phyloP scores from a whole-genome alignment of 306 rosid species.

The Prunus campanulata region DNA sequence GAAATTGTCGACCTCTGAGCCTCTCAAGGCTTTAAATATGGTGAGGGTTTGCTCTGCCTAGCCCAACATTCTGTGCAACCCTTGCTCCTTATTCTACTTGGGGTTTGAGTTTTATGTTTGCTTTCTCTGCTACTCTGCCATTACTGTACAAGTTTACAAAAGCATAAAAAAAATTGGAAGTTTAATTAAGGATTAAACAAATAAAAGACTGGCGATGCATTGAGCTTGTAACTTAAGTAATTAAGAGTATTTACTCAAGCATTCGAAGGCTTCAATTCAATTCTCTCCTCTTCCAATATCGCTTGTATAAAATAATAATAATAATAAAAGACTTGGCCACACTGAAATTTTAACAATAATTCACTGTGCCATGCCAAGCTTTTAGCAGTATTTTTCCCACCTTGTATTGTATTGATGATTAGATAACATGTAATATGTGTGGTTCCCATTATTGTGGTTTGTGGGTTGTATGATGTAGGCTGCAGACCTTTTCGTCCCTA shows the following conservation, averaged over 20 bases:
- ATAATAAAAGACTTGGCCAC: background rate
- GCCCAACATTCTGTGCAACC: conserved; percentile 35
- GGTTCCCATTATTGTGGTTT: conserved; percentile 40
- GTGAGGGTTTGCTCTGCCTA: conserved; percentile 16
- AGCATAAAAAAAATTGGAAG: background rate
- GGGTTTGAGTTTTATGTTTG: conserved; percentile 4
- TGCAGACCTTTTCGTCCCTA: conserved; percentile 1
- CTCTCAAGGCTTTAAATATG: conserved; percentile 14
- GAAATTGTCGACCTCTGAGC: conserved; percentile 28
- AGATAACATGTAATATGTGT: conserved; percentile 29
- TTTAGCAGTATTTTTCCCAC: background rate
- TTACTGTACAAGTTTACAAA: background rate
- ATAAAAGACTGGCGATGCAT: background rate
- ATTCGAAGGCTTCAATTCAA: no score
- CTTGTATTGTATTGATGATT: conserved; percentile 19
- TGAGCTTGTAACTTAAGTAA: no score
- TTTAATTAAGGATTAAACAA: background rate
- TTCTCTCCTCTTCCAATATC: accelerated
- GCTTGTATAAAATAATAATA: background rate
- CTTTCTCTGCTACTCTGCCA: background rate
- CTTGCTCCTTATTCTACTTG: conserved; percentile 11
- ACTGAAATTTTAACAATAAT: background rate
- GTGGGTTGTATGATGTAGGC: conserved; percentile 17
- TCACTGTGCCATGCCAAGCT: background rate
- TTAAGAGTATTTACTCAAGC: no score